Evolutionary conservation across 331 rosid species (phyloP), one percentile per base, ranked within the genome.

Genomic region (Pyrus hybrid): DNA sequence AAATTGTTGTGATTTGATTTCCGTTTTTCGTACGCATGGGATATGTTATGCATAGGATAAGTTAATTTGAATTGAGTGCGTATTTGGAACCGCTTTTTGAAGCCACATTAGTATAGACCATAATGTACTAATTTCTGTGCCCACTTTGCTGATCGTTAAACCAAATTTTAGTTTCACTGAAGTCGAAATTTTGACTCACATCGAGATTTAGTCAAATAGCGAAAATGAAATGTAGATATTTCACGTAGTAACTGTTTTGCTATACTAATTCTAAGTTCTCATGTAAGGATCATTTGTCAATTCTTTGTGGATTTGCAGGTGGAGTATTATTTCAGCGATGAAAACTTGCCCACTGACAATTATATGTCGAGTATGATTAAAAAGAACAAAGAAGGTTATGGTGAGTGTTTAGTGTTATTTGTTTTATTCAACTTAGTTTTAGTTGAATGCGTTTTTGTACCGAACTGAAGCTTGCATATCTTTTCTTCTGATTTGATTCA

Each of bases 271-370:
- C 12, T 47, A 21, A 47, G 17, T 10, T 25, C 16, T 5, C n/a
- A 64, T 54, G 17, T 1, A 17, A 14, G 10, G 41, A 47, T 41
- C 10, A 5, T 41, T 22, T 21, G 73, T 73, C 29, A 17, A 17
- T 14, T 13, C 51, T 69, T 13, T 73, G 66, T 81, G 70, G 72
- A 35, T 70, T 87, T 86, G 83, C 87, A 95, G 99, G 98, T 89
- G 61, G 99, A 92, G 82, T 95, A 89, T 79, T 95, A 95, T 82
- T 91, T 92, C 60, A 89, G 99, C 66, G 96, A 95, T 83, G 99
- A 84, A 83, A 95, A 91, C 75, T 81, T 95, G 77, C 84, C 88
- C 10, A 78, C 26, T 21, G 98, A 95, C 85, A 95, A 81, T 75
- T 68, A 89, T 75, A 78, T 95, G 82, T 29, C 75, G 85, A 80